Evolutionary conservation across 331 rosid genomes (phyloP), one percentile per base, ranked within the genome.

Genomic region (Spiraea crenata): DNA sequence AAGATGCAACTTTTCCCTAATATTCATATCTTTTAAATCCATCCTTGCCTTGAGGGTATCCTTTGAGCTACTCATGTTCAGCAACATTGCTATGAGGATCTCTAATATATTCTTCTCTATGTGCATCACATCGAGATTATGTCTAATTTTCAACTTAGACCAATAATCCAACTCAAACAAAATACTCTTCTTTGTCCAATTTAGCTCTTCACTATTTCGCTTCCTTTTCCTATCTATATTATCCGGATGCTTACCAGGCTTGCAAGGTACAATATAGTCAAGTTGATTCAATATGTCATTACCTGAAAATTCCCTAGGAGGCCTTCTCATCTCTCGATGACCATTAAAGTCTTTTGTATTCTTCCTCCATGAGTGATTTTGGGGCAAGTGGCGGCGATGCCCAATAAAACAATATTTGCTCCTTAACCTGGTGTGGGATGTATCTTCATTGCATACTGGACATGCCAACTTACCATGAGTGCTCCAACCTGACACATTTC

Each of bases 401-500:
- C 73, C 73, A 35, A 57, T 38, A 15, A 45, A 63, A 55, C 25
- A 47, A 39, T 16, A 56, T 10, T 70, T 63, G 3, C 25, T 57
- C 3, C 7, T 38, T 11, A 55, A 2, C 3, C 4, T 1, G 6
- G 9, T 3, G 0, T 13, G 63, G 2, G 54, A 48, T 9, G 61
- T 49, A 47, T 71, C 57, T 8, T 34, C 52, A 39, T 64, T 63
- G 20, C 69, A 77, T 0, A 66, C n/a, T 0, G 15, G n/a, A 20
- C 74, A 75, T 9, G 70, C 66, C 25, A 20, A 14, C 31, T 1
- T 25, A 2, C 57, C 64, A 2, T 31, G 45, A 0, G 69, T 69
- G 20, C 70, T 68, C 74, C 39, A 74, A 0, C 65, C 50, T 6
- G 15, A 55, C 7, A 74, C 11, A 55, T 35, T 64, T 20, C 0